phyloP scores from a whole-genome alignment of 179 eudicot species.

The Beta macrorhiza region DNA sequence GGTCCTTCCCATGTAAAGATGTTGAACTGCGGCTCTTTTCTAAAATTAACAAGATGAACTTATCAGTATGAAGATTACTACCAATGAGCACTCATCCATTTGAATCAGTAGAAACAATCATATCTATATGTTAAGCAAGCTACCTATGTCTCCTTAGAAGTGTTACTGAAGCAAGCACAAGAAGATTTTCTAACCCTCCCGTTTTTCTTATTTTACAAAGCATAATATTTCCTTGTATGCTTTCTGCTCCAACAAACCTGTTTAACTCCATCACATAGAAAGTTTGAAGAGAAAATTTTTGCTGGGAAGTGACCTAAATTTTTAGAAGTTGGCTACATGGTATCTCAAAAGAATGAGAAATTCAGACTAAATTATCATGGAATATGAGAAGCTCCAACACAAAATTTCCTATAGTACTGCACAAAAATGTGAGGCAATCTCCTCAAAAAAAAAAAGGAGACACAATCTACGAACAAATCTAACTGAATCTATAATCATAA shows the following conservation, averaged over 20 bases:
- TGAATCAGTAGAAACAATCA: background rate
- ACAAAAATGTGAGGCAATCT: background rate
- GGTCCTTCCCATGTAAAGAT: conserved; percentile 80
- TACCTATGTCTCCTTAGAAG: background rate
- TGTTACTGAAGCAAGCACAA: background rate
- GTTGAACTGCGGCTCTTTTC: conserved; percentile 67
- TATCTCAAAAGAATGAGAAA: background rate
- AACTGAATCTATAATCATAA: background rate
- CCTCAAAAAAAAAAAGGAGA: too few species aligned
- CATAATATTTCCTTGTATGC: background rate
- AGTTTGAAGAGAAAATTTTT: background rate
- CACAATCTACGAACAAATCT: background rate
- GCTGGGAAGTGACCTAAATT: background rate
- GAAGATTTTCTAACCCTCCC: background rate
- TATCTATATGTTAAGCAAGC: background rate
- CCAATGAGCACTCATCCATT: conserved; percentile 7
- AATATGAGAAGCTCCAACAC: background rate
- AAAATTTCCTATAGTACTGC: background rate
- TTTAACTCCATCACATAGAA: background rate
- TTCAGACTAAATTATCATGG: too few species aligned
- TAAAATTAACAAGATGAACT: conserved; percentile 29
- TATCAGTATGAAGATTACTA: conserved; percentile 7
- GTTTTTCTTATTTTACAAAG: background rate
- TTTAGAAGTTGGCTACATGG: background rate
- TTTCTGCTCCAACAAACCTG: background rate